Base-by-base conservation (phyloP, 1,139 yeast species). In the Saccharomycopsis hybrid region DNA sequence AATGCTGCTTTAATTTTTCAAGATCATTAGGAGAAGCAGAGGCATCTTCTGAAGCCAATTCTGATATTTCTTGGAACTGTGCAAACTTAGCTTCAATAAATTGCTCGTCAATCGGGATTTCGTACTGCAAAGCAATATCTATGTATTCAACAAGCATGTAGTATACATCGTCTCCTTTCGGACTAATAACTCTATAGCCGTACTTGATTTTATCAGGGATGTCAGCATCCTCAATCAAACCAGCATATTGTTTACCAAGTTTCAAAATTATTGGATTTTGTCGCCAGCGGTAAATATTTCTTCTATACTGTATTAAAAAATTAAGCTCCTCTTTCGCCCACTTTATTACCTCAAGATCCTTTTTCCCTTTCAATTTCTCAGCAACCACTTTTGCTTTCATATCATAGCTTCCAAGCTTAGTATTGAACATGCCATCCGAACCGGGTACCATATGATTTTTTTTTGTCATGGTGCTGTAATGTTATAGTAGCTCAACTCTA, bases 311-410 rank as follows among this genome's bases (percentile, higher is more conserved):
- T 24, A 49, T 49, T 5, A 37, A 11, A 31, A 49, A 49, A 18
- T 41, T 41, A 13, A 49, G 29, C 11, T 9, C 4, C 11, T 32
- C 33, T 28, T 27, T 41, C 5, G 52, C 52, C 52, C 52, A 49
- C 24, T 40, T 38, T 11, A 49, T 49, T 5, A 49, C 43, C 11
- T 49, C 50, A 2, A 41, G 27, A 38, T 49, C 52, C 30, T 49
- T 49, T 36, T 37, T 46, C 11, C 52, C 49, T 25, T 49, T 49
- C n/a, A 49, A 28, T 29, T 49, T 49, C 33, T 49, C 52, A 31
- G 52, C 52, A 13, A 49, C 49, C 31, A 49, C 52, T 24, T 36
- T 41, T 8, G 52, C 52, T 40, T 49, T 49, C 43, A 41, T 49
- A 35, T 49, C 52, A 29, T 49, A 49, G 40, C 41, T 49, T 24